phyloP scores from a whole-genome alignment of 345 rosid species.

The Salix caprea region DNA sequence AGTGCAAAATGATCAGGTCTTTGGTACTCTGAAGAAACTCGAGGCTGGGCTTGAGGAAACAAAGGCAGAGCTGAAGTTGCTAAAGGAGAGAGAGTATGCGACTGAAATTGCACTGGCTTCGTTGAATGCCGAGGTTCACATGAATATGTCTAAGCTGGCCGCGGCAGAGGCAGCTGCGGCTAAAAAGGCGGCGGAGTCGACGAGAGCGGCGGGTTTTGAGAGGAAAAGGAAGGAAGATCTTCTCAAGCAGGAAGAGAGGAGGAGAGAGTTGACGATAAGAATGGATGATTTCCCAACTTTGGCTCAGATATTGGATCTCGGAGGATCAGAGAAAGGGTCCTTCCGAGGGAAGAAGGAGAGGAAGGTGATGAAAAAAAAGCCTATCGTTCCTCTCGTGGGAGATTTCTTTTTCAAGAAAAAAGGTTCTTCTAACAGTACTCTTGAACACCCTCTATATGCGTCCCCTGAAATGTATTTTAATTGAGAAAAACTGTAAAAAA shows the following conservation, averaged over 20 bases:
- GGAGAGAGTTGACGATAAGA: constrained; percentile 37
- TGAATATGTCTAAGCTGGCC: constrained; percentile 70
- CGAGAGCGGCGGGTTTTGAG: constrained; percentile 8
- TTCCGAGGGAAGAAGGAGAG: constrained; percentile 24
- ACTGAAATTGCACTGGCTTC: constrained; percentile 71
- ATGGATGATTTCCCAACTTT: constrained; percentile 44
- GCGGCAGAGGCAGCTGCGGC: constrained; percentile 58
- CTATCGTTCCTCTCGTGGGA: constrained; percentile 69
- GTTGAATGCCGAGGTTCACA: constrained; percentile 73
- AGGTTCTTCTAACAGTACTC: constrained; percentile 7
- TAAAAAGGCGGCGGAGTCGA: constrained; percentile 26
- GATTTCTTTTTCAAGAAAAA: constrained; percentile 62
- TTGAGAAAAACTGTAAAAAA: not conserved
- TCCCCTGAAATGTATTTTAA: constrained; percentile 34
- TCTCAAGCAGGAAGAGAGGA: constrained; percentile 37
- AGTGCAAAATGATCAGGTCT: not conserved
- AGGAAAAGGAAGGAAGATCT: constrained; percentile 19
- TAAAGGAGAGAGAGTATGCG: constrained; percentile 61
- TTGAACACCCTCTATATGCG: constrained; percentile 38
- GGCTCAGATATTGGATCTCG: constrained; percentile 60
- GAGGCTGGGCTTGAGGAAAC: constrained; percentile 65
- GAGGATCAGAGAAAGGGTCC: constrained; percentile 20
- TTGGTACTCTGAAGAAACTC: constrained; percentile 55
- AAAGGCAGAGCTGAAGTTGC: constrained; percentile 57
- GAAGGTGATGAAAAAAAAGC: constrained; percentile 55